Evolutionary conservation across 192 early-diverging fungal genomes (phyloP).

Genomic region (Rhizophagus clarus): DNA sequence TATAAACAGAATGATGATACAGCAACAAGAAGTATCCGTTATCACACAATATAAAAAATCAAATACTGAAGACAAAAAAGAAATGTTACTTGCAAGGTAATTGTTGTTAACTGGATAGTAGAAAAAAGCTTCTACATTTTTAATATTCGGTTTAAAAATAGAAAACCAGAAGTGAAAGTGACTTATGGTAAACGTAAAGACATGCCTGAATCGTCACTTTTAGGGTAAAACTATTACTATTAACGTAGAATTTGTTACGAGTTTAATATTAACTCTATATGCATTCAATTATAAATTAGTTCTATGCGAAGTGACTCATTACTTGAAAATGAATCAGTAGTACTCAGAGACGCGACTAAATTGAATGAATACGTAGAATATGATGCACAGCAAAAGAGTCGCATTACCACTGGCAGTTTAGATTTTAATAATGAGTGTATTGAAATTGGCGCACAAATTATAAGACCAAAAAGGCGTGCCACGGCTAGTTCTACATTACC

Average conservation of each 20-base stretch:
- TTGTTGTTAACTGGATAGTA: no score
- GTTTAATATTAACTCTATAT: neutral
- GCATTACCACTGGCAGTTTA: neutral
- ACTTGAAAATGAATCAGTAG: neutral
- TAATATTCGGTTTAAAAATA: neutral
- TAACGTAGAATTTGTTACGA: neutral
- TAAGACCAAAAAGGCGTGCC: neutral
- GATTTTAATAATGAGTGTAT: neutral
- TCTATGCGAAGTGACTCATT: neutral
- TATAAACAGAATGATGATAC: no score
- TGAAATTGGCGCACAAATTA: neutral
- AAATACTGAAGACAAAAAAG: no score
- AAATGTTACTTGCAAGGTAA: no score
- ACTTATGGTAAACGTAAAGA: neutral
- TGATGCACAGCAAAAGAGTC: neutral
- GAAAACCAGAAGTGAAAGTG: neutral
- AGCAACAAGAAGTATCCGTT: no score
- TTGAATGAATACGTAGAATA: neutral
- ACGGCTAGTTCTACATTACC: neutral
- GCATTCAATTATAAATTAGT: neutral
- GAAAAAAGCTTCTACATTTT: no score
- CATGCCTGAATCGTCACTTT: neutral
- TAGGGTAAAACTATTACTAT: neutral
- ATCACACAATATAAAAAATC: no score
- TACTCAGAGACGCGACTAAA: neutral